phyloP scores from a whole-genome alignment of 1,284 basidiomycete genomes.

The Tylopilus sp. region DNA sequence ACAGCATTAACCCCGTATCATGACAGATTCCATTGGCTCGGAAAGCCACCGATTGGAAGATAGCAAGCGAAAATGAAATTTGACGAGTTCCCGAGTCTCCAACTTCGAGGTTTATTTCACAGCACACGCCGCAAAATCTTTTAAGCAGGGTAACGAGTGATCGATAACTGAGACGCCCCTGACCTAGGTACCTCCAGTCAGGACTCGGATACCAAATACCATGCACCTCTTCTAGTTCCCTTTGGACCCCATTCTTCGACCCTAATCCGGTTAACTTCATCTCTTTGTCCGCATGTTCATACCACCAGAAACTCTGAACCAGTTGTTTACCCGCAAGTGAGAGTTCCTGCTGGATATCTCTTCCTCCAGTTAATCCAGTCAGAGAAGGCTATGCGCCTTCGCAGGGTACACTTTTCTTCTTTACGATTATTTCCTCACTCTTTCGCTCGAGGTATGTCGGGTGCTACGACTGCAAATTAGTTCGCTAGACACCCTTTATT shows the following conservation, averaged over 20 bases:
- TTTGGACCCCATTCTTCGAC: not conserved
- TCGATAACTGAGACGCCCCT: too few species aligned
- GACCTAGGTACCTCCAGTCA: too few species aligned
- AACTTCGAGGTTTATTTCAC: too few species aligned
- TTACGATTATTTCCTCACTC: constrained; percentile 21
- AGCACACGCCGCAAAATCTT: too few species aligned
- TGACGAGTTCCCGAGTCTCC: too few species aligned
- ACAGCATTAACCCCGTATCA: too few species aligned
- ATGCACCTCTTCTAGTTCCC: not conserved
- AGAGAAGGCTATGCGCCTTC: constrained; percentile 8
- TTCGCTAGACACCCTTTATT: not conserved
- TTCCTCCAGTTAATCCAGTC: not conserved
- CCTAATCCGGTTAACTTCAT: not conserved
- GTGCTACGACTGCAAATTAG: not conserved
- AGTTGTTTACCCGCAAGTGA: constrained; percentile 21
- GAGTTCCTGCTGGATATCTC: not conserved
- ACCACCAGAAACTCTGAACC: not conserved
- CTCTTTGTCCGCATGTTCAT: constrained; percentile 9
- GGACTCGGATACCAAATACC: too few species aligned
- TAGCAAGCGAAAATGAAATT: too few species aligned
- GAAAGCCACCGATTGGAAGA: too few species aligned
- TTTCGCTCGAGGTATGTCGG: constrained; percentile 19
- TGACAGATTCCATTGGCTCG: too few species aligned
- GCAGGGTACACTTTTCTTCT: constrained; percentile 14
- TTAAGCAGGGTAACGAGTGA: too few species aligned